These are phyloP conservation scores for Nicotiana sylvestris DNA, from an alignment of 257 asterid genomes.

Conservation along the genomic window DNA sequence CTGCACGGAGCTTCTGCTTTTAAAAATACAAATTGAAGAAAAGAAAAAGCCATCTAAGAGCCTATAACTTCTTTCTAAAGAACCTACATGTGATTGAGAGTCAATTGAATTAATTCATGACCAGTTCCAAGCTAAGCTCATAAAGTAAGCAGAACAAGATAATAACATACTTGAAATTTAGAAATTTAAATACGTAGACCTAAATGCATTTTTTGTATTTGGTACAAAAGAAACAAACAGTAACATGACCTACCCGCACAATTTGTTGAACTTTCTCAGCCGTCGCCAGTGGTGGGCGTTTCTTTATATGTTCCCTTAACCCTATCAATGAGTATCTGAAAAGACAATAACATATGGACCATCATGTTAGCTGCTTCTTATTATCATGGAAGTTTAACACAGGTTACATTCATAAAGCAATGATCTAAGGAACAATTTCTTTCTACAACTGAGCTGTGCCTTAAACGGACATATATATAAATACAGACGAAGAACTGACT, in stretches of 20 bases:
- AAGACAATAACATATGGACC: background rate
- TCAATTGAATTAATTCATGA: background rate
- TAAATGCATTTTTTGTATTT: background rate
- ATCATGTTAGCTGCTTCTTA: background rate
- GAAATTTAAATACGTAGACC: background rate
- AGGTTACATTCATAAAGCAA: background rate
- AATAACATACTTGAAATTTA: background rate
- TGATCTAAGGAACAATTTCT: background rate
- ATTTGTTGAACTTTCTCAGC: conserved; percentile 94
- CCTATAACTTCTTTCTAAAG: background rate
- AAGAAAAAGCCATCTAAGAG: background rate
- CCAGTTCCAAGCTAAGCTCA: background rate
- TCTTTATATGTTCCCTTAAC: conserved; percentile 93
- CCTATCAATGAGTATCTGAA: conserved; percentile 69
- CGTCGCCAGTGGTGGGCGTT: conserved; percentile 96
- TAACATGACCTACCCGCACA: conserved; percentile 54
- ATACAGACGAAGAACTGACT: background rate
- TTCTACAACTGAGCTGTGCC: background rate
- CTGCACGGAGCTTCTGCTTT: background rate
- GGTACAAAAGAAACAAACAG: conserved; percentile 2
- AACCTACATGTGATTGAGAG: background rate
- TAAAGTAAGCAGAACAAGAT: background rate
- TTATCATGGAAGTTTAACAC: conserved; percentile 4
- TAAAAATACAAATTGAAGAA: background rate
- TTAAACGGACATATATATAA: background rate